A percentile compares a stretch with the other conserved stretches of the same genome.
Evolutionary conservation across 768 basidiomycete genomes (phyloP).

Genomic region (Tricholomella constricta): DNA sequence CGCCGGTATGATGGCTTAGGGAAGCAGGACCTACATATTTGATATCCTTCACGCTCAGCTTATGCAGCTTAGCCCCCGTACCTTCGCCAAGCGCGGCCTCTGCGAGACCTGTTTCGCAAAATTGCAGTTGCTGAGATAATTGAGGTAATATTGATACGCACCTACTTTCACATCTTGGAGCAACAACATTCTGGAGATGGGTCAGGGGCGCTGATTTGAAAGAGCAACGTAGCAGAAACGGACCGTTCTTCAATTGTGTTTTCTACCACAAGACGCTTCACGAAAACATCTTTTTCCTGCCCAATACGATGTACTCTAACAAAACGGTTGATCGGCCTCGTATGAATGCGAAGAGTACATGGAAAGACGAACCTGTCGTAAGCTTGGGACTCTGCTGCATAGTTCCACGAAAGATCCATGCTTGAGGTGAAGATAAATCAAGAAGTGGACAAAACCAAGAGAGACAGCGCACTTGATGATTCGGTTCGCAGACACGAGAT

Average conservation of each 20-base stretch:
- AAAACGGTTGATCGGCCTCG: constrained; percentile 29
- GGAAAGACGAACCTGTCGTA: constrained; percentile 37
- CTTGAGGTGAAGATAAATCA: constrained; percentile 29
- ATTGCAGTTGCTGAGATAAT: too few species aligned
- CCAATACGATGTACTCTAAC: constrained; percentile 67
- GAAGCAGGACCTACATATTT: constrained; percentile 47
- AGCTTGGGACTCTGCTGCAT: constrained; percentile 70
- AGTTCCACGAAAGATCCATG: constrained; percentile 77
- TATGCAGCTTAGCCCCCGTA: constrained; percentile 57
- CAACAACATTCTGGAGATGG: constrained; percentile 53
- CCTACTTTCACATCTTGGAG: constrained; percentile 70
- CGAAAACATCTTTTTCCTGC: constrained; percentile 66
- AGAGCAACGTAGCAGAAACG: constrained; percentile 16
- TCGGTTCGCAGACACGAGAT: constrained; percentile 68
- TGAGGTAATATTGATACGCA: too few species aligned
- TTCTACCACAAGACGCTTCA: constrained; percentile 66
- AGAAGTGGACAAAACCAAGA: not conserved
- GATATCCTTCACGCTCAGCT: constrained; percentile 69
- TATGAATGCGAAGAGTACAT: not conserved
- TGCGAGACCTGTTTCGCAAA: constrained; percentile 45
- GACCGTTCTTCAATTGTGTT: constrained; percentile 78
- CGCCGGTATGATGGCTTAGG: not conserved
- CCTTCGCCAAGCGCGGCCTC: constrained; percentile 76
- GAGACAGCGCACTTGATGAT: constrained; percentile 57
- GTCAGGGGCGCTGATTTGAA: not conserved